phyloP scores from a whole-genome alignment of 2,329 filamentous ascomycete genomes.

The Penicillium sp. region DNA sequence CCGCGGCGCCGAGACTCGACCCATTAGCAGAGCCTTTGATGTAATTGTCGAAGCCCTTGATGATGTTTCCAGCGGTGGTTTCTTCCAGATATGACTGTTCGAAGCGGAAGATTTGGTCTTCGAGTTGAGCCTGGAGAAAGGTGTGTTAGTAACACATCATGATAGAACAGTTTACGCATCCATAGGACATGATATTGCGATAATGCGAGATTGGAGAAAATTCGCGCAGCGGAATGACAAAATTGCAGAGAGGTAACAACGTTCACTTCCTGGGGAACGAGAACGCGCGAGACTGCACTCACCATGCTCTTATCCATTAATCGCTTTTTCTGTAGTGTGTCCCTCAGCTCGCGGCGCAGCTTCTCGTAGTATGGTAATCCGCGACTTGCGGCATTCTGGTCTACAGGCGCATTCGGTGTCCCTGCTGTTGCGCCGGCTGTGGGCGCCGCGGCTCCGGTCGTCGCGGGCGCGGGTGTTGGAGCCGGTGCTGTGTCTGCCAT shows the following conservation, averaged over 20 bases:
- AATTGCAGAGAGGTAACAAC: neutral
- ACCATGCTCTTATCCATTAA: conserved; percentile 61
- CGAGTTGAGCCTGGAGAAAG: conserved; percentile 54
- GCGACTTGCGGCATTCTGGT: conserved; percentile 35
- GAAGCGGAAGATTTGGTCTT: conserved; percentile 79
- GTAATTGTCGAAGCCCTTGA: conserved; percentile 96
- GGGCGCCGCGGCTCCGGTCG: conserved; percentile 19
- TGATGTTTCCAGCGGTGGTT: conserved; percentile 85
- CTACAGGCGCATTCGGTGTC: conserved; percentile 23
- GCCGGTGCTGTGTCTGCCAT: conserved; percentile 46
- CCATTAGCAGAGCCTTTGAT: conserved; percentile 78
- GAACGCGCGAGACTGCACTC: conserved; percentile 20
- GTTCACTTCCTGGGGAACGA: neutral
- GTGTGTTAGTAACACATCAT: neutral
- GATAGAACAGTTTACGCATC: too few species aligned
- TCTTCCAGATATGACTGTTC: conserved; percentile 89
- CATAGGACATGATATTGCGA: neutral
- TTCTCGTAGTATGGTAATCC: conserved; percentile 69
- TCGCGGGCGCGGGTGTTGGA: conserved; percentile 20
- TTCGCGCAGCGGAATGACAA: neutral
- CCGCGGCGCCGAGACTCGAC: conserved; percentile 29
- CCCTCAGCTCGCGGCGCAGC: conserved; percentile 63
- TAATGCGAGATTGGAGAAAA: neutral
- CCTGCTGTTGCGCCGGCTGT: conserved; percentile 19
- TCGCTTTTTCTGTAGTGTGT: conserved; percentile 64